A percentile compares a stretch with the other conserved stretches of the same genome.
phyloP scores from a whole-genome alignment of 2,329 filamentous ascomycete species.

The Blastomyces parvus region DNA sequence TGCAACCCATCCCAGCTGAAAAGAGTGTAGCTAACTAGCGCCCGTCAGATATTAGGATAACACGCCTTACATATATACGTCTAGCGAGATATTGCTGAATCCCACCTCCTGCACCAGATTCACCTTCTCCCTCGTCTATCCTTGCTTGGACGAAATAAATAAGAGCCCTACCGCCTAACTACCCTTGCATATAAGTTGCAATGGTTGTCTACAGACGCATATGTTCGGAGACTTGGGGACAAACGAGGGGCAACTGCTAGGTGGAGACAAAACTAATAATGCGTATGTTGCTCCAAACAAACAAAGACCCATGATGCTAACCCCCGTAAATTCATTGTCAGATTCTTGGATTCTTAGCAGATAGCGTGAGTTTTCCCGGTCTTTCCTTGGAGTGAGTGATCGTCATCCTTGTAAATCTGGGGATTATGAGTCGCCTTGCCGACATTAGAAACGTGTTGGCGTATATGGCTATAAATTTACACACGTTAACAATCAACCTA shows the following conservation, averaged over 20 bases:
- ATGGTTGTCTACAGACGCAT: background rate
- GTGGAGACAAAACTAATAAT: background rate
- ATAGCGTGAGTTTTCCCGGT: constrained; percentile 81
- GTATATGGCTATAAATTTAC: constrained; percentile 37
- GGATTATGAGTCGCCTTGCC: constrained; percentile 46
- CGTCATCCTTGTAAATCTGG: constrained; percentile 56
- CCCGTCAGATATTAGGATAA: background rate
- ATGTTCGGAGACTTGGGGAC: background rate
- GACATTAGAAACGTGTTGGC: constrained; percentile 45
- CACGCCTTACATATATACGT: background rate
- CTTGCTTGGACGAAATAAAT: background rate
- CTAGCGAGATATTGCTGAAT: background rate
- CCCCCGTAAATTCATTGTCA: background rate
- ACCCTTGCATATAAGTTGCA: background rate
- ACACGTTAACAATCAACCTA: constrained; percentile 6
- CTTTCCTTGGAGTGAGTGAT: constrained; percentile 82
- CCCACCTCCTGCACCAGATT: background rate
- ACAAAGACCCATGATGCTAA: background rate
- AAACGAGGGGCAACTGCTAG: background rate
- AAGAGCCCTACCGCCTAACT: background rate
- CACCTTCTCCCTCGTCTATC: background rate
- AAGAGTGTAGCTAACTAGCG: background rate
- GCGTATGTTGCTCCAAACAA: background rate
- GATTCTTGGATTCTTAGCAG: constrained; percentile 47
- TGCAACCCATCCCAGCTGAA: background rate